Evolutionary conservation across 768 basidiomycete species (phyloP).

Genomic region (Suillus hirtellus): DNA sequence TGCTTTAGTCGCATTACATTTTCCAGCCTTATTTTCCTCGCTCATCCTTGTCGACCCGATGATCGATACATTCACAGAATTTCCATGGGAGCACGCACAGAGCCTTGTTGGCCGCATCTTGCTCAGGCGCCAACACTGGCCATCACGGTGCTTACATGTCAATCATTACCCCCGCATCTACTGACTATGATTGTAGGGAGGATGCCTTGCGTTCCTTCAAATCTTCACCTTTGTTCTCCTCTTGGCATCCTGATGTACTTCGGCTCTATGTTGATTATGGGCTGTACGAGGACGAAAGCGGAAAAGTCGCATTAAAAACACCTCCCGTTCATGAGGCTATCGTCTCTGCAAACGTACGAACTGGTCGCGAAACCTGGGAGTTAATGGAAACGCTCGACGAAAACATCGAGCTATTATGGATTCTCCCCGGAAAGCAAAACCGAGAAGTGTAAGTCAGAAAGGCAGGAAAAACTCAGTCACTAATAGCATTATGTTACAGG

Average conservation of each 20-base stretch:
- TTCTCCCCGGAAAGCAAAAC: constrained; percentile 23
- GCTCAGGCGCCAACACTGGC: constrained; percentile 61
- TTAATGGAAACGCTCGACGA: constrained; percentile 23
- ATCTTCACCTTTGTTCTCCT: constrained; percentile 60
- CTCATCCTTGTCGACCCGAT: constrained; percentile 40
- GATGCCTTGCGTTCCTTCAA: constrained; percentile 34
- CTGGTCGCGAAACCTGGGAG: constrained; percentile 22
- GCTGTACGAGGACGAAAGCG: constrained; percentile 36
- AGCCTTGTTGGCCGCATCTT: constrained; percentile 46
- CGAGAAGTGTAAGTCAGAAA: not conserved
- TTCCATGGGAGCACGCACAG: not conserved
- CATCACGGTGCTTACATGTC: constrained; percentile 44
- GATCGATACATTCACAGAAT: too few relatives aligned
- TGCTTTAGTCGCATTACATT: constrained; percentile 58
- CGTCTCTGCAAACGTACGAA: constrained; percentile 50
- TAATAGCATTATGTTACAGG: constrained; percentile 13
- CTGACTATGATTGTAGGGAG: constrained; percentile 15
- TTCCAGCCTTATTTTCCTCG: constrained; percentile 67
- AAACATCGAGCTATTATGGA: constrained; percentile 28
- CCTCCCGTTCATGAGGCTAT: constrained; percentile 63
- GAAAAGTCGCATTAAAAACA: constrained; percentile 62
- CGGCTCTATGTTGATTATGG: constrained; percentile 61
- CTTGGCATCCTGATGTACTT: constrained; percentile 48
- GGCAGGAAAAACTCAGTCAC: not conserved
- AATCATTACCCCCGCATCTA: not conserved